Percentiles rank a stretch among this genome's conserved stretches.
Conservation (phyloP, 2,329 filamentous ascomycete genomes). For the Colletotrichum chrysophilum region DNA sequence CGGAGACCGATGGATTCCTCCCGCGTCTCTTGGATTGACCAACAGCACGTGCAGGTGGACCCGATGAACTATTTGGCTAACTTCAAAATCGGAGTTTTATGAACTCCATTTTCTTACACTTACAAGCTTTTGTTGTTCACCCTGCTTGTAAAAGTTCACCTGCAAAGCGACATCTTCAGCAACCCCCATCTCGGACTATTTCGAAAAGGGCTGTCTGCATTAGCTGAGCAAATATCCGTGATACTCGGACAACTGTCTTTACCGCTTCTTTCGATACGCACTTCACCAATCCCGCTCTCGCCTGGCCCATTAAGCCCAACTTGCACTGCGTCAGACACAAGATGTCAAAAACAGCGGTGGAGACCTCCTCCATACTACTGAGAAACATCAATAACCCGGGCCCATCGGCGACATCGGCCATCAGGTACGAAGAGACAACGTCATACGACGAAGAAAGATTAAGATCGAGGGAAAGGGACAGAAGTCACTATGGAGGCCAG, state of each 20-base stretch:
- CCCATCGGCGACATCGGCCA: not conserved
- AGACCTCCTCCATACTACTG: not conserved
- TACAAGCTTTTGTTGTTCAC: not conserved
- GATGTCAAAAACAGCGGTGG: not conserved
- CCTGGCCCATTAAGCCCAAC: fast-evolving
- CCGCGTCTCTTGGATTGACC: not conserved
- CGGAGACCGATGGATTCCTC: not conserved
- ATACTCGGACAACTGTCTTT: not conserved
- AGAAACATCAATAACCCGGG: not conserved
- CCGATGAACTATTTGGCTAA: not conserved
- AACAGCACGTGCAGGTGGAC: not conserved
- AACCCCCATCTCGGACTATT: not conserved
- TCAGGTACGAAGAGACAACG: not conserved
- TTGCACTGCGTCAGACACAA: not conserved
- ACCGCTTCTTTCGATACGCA: not conserved
- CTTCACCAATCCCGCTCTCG: not conserved
- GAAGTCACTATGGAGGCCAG: not conserved
- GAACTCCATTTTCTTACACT: not conserved
- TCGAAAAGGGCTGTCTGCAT: not conserved
- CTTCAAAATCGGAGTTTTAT: not conserved
- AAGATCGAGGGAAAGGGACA: not conserved
- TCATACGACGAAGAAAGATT: not conserved
- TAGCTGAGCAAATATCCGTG: fast-evolving
- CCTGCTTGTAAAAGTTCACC: not conserved
- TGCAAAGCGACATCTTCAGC: not conserved